Base-by-base conservation (phyloP, 1,139 yeast genomes). In the Blastobotrys indianensis region DNA sequence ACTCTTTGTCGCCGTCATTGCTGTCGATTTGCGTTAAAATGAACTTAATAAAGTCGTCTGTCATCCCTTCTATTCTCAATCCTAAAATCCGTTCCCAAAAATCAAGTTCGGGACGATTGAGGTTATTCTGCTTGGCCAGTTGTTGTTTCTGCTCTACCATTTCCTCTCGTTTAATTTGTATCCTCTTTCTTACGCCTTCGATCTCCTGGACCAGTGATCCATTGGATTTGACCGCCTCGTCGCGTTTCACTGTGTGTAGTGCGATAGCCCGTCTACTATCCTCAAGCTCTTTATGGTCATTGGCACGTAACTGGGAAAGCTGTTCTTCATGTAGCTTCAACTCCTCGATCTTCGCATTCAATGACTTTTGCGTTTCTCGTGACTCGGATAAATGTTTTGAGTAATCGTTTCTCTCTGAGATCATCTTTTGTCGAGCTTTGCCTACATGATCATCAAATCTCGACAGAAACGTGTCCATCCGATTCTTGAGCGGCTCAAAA, bases 81-180 rank as follows among this genome's bases (percentile, higher is more conserved):
- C 68, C 67, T 10, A 63, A 53, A 2, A 55, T 51, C 13, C 55
- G 43, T 44, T 64, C 63, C 65, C 66, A 64, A 20, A 55, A 52
- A 2, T 40, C 51, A 20, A 63, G 47, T 44, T 64, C 68, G 1
- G 66, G 62, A 1, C 50, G 51, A 41, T 62, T 59, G 28, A 49
- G 46, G 10, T 56, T 51, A 15, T 59, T 52, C 45, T 62, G 65
- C 12, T 51, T 47, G 30, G 49, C 43, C 8, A 61, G 43, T 1
- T 49, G 47, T 25, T 59, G 54, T 29, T 52, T 50, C 35, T 55
- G 53, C 15, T 32, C 41, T 2, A 51, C 42, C 32, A 55, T 51
- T 15, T 54, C 56, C 33, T 49, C 50, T 20, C 53, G 44, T 17
- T 38, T 35, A 15, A 36, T 32, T 32, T 47, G 46, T 9, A 53